Evolutionary conservation across 305 asterid species (phyloP).

Genomic region (Rubia peregrina): DNA sequence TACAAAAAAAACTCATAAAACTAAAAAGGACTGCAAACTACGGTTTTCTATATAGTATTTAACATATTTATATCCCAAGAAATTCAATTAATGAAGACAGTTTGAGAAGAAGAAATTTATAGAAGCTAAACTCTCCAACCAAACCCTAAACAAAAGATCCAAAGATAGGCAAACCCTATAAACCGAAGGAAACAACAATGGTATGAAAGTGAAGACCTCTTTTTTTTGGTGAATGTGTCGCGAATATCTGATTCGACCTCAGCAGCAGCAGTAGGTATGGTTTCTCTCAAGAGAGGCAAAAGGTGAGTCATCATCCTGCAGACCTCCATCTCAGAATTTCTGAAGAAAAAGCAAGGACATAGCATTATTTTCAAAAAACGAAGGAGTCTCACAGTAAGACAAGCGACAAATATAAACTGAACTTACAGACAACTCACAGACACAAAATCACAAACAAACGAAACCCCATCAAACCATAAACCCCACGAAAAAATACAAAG

Average conservation of each 20-base stretch:
- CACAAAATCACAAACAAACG: neutral
- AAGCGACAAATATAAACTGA: neutral
- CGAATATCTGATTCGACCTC: conserved; percentile 65
- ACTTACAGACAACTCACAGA: conserved; percentile 18
- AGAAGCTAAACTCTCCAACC: neutral
- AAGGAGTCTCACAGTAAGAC: neutral
- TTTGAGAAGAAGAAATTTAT: neutral
- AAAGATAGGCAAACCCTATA: conserved; percentile 8
- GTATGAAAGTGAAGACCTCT: conserved; percentile 31
- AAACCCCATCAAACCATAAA: no score
- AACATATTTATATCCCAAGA: neutral
- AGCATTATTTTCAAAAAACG: neutral
- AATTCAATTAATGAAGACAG: neutral
- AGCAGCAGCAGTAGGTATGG: conserved; percentile 75
- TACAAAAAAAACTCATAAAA: no score
- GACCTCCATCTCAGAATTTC: conserved; percentile 53
- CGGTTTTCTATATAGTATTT: neutral
- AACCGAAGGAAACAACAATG: conserved; percentile 2
- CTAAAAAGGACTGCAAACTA: neutral
- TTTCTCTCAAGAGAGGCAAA: conserved; percentile 78
- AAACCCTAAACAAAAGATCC: neutral
- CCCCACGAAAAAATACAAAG: no score
- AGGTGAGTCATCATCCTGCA: conserved; percentile 58
- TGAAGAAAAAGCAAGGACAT: conserved; percentile 19
- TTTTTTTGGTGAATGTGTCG: conserved; percentile 28